Evolutionary conservation across 2,329 filamentous ascomycete genomes (phyloP).

Genomic region (Dryadomyces quercus-mongolicae): DNA sequence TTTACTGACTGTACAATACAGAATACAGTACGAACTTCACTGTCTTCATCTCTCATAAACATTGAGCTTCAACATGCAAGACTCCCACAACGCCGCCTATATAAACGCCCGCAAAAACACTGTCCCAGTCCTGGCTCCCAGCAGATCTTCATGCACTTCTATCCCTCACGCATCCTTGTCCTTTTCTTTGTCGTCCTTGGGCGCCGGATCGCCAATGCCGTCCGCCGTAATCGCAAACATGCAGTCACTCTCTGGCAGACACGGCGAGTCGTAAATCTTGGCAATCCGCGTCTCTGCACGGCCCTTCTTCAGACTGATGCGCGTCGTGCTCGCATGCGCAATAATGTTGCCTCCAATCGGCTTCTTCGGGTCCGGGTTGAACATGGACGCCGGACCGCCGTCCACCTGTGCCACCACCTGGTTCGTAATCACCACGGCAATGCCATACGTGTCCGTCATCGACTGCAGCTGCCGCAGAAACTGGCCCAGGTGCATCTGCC

Average conservation of each 20-base stretch:
- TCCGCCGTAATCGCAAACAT: slow-evolving; percentile 96
- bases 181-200: slow-evolving; percentile 80
- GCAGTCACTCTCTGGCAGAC: slow-evolving; percentile 90
- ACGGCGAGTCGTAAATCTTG: slow-evolving; percentile 98
- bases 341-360: slow-evolving; percentile 98
- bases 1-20: no score
- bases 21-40: no score
- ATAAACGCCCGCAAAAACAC: background rate
- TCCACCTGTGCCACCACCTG: slow-evolving; percentile 98
- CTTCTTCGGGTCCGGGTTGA: slow-evolving; percentile 98
- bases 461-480: slow-evolving; percentile 78
- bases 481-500: slow-evolving; percentile 80
- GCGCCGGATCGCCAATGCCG: slow-evolving; percentile 88
- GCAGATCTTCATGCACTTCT: background rate
- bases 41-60: no score
- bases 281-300: slow-evolving; percentile 90
- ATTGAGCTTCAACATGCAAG: no score
- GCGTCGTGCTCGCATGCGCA: slow-evolving; percentile 89
- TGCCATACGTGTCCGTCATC: slow-evolving; percentile 75
- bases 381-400: slow-evolving; percentile 92
- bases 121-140: background rate
- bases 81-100: no score
- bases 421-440: slow-evolving; percentile 97
- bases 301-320: slow-evolving; percentile 91
- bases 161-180: slow-evolving; percentile 4